Evolutionary conservation across 2,329 filamentous ascomycete species (phyloP).

Genomic region (Paraphoma sp.): DNA sequence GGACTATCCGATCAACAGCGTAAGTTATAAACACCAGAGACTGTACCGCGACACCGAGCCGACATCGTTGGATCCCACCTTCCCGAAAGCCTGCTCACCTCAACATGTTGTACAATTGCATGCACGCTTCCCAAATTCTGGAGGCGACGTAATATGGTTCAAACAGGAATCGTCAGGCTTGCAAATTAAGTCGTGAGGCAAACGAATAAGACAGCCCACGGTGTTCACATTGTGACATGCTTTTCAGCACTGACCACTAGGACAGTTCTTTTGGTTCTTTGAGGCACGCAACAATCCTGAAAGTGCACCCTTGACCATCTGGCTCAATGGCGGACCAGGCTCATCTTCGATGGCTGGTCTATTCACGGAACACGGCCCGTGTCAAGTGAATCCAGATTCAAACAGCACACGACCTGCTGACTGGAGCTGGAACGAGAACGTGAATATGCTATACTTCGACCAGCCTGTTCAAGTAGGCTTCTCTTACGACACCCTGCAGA

Average conservation of each 20-base stretch:
- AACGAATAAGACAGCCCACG: too few species aligned
- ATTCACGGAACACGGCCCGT: slow-evolving; percentile 56
- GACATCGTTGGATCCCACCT: too few species aligned
- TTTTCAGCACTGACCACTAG: neutral
- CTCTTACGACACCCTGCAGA: slow-evolving; percentile 51
- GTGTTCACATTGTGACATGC: too few species aligned
- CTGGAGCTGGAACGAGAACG: slow-evolving; percentile 44
- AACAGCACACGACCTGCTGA: slow-evolving; percentile 14
- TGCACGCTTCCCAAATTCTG: neutral
- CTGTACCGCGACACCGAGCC: neutral
- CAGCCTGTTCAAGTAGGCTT: slow-evolving; percentile 66
- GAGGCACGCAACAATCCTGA: slow-evolving; percentile 58
- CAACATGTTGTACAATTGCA: neutral
- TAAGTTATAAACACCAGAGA: neutral
- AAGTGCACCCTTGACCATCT: slow-evolving; percentile 62
- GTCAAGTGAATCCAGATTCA: slow-evolving; percentile 45
- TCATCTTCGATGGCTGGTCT: slow-evolving; percentile 56
- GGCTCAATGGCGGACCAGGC: slow-evolving; percentile 51
- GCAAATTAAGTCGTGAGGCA: too few species aligned
- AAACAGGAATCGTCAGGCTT: too few species aligned
- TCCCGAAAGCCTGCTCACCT: too few species aligned
- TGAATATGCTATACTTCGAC: slow-evolving; percentile 67
- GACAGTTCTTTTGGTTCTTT: slow-evolving; percentile 55
- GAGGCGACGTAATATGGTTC: too few species aligned
- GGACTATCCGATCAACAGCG: slow-evolving; percentile 26